Evolutionary conservation across 176 grass and related monocot genomes (phyloP).

Genomic region (Rhynchospora tenuis): DNA sequence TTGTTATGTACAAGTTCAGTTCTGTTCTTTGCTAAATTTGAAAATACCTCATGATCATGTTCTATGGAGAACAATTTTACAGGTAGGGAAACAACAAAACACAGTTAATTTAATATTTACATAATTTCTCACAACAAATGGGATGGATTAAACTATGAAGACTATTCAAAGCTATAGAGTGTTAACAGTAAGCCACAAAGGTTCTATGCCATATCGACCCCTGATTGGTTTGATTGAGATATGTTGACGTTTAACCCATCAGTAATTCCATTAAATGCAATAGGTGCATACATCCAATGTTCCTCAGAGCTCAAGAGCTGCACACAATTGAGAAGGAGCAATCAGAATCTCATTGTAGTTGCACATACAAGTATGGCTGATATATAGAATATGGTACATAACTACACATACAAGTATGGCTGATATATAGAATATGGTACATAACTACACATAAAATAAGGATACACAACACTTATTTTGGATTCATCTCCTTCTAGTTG

Average conservation of each 20-base stretch:
- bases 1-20: background rate
- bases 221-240: background rate
- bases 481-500: background rate
- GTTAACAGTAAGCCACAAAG: background rate
- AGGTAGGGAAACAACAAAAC: background rate
- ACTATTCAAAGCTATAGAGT: background rate
- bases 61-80: background rate
- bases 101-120: background rate
- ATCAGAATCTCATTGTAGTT: background rate
- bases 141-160: background rate
- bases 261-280: conserved; percentile 33
- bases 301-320: conserved; percentile 57
- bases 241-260: conserved; percentile 8
- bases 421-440: background rate
- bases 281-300: conserved; percentile 57
- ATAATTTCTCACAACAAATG: background rate
- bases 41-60: background rate
- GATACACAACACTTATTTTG: background rate
- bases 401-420: background rate
- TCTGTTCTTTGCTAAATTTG: background rate
- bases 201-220: background rate
- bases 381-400: background rate
- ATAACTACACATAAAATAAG: background rate
- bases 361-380: background rate
- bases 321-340: background rate